Base-by-base conservation (phyloP, 2,329 filamentous ascomycete species). In the Monosporascus sp. region DNA sequence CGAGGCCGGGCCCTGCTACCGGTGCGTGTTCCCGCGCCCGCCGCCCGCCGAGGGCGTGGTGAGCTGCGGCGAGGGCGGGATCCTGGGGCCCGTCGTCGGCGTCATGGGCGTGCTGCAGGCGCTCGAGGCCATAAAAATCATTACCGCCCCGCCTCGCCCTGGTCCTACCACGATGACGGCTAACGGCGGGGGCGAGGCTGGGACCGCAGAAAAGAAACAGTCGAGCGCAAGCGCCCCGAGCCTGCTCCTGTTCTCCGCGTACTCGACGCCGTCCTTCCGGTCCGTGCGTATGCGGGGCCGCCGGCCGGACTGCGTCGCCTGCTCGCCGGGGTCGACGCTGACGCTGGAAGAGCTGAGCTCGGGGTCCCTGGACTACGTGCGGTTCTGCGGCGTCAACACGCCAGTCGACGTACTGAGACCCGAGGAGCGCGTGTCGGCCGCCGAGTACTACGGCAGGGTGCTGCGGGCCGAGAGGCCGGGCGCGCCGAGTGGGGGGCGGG, bases 71-170 rank as follows among this genome's bases (percentile, higher is more conserved):
- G 94, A 99, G 68, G 93, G 92, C 9, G 94, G 94, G 0, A 91
- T 99, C 8, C 65, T 99, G 1, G 94, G 94, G 0, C 92, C 94
- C 0, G 91, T 97, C 0, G 94, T 99, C 0, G 94, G 94, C 0
- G 80, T 85, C 0, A 97, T 99, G 90, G 94, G 94, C 7, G 86
- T 96, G 0, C 73, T 97, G 52, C 94, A 97, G 73, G 93, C 94
- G 0, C 76, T 96, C 1, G 91, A 97, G 72, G 85, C 90, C 0
- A 85, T 97, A 64, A 94, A 95, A 67, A 70, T 97, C n/a, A 78
- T 97, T 17, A 79, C 83, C 0, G 64, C 74, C 20, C 26, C 43
- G 16, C 40, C 40, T 46, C 14, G 16, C 43, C 43, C 11, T 9
- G 2, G 17, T 3, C 41, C 4, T 5, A 14, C 20, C 11, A n/a